phyloP scores from a whole-genome alignment of 1,284 basidiomycete genomes.

The Sporisorium sorghi region DNA sequence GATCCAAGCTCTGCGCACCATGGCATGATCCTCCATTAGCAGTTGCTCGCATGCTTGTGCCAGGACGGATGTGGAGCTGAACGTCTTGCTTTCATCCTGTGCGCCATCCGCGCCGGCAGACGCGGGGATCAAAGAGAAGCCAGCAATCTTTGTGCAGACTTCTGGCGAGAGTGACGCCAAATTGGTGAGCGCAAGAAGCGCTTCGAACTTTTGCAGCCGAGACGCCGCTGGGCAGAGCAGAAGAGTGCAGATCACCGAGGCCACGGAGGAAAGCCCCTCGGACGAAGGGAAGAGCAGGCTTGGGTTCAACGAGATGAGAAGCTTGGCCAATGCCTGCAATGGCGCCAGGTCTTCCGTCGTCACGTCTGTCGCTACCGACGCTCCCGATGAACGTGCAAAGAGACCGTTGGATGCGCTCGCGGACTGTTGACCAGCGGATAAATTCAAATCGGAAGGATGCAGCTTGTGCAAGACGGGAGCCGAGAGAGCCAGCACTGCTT shows the following conservation, averaged over 20 bases:
- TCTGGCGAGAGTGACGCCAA: conserved; percentile 76
- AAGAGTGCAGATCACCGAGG: conserved; percentile 43
- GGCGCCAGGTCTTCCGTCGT: conserved; percentile 75
- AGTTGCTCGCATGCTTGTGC: conserved; percentile 72
- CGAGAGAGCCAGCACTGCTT: conserved; percentile 76
- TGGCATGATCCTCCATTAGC: conserved; percentile 79
- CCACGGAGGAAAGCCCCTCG: conserved; percentile 25
- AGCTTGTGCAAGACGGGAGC: conserved; percentile 28
- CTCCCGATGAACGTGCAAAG: conserved; percentile 12
- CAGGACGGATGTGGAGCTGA: conserved; percentile 23
- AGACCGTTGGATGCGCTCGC: not conserved
- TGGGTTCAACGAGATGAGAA: conserved; percentile 90
- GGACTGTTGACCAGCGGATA: not conserved
- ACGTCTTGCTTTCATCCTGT: not conserved
- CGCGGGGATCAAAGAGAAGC: conserved; percentile 13
- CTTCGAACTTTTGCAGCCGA: conserved; percentile 88
- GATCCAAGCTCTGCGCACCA: conserved; percentile 85
- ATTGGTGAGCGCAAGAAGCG: conserved; percentile 94
- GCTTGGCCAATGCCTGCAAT: conserved; percentile 89
- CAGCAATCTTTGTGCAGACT: conserved; percentile 69
- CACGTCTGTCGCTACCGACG: not conserved
- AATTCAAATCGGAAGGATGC: not conserved
- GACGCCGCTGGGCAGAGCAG: conserved; percentile 71
- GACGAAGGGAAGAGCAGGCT: conserved; percentile 81
- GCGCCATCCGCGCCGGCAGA: not conserved